Evolutionary conservation across 371 early-diverging fungal species (phyloP).

Genomic region (Mycotypha africana): DNA sequence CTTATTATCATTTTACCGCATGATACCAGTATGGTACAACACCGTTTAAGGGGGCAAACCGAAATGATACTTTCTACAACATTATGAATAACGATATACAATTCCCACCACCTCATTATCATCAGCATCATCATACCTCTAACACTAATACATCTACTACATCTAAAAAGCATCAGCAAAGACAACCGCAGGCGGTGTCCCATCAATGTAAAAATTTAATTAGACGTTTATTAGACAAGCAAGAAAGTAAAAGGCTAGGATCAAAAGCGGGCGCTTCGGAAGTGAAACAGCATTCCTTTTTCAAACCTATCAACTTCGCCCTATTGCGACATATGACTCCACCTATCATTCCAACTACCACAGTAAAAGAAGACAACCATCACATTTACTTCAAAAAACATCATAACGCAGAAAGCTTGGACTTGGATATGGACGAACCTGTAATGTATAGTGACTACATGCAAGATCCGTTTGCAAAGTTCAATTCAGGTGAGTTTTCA

Average conservation of each 20-base stretch:
- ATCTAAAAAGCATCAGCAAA: too few relatives aligned
- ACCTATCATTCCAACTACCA: constrained; percentile 75
- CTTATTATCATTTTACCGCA: not conserved
- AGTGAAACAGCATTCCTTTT: constrained; percentile 91
- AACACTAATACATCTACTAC: too few relatives aligned
- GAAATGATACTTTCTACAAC: constrained; percentile 79
- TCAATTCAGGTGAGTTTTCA: constrained; percentile 45
- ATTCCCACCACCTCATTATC: constrained; percentile 57
- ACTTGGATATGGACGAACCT: constrained; percentile 41
- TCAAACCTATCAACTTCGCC: constrained; percentile 88
- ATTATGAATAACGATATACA: constrained; percentile 68
- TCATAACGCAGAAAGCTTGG: constrained; percentile 46
- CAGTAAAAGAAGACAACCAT: not conserved
- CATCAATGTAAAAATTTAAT: constrained; percentile 65
- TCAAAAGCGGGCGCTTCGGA: constrained; percentile 85
- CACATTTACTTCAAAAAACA: constrained; percentile 42
- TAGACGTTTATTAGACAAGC: constrained; percentile 73
- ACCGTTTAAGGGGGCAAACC: constrained; percentile 85
- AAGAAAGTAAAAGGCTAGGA: constrained; percentile 77
- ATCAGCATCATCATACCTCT: too few relatives aligned
- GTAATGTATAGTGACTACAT: not conserved
- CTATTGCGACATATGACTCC: constrained; percentile 75
- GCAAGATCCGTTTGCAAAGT: constrained; percentile 52
- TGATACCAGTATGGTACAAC: constrained; percentile 67
- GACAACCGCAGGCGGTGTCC: constrained; percentile 28